A percentile compares a stretch with the other conserved stretches of the same genome.
Evolutionary conservation across 164 flowering plant species (phyloP).

Genomic region (grape (Vitis vinifera)): ASM3070453v1 NC_081821.1:11556001-11556500

Average conservation of each 20-base stretch:
- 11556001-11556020: constrained; percentile 38
- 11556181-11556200: constrained; percentile 11
- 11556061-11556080: constrained; percentile 10
- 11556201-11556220: constrained; percentile 20
- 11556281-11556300: neutral
- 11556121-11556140: neutral
- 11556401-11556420: constrained; percentile 7
- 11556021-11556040: constrained; percentile 11
- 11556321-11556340: neutral
- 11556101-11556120: constrained; percentile 10
- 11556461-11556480: too few species aligned
- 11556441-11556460: too few species aligned
- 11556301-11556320: constrained; percentile 1
- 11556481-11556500: too few species aligned
- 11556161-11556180: constrained; percentile 15
- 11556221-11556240: constrained; percentile 22
- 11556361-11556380: constrained; percentile 1
- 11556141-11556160: neutral
- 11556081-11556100: constrained; percentile 22
- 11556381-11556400: constrained; percentile 17
- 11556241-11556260: constrained; percentile 38
- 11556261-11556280: neutral
- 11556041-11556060: constrained; percentile 6
- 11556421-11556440: neutral
- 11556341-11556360: neutral